Evolutionary conservation across 179 eudicot species (phyloP).

Genomic region (Beta corolliflora): DNA sequence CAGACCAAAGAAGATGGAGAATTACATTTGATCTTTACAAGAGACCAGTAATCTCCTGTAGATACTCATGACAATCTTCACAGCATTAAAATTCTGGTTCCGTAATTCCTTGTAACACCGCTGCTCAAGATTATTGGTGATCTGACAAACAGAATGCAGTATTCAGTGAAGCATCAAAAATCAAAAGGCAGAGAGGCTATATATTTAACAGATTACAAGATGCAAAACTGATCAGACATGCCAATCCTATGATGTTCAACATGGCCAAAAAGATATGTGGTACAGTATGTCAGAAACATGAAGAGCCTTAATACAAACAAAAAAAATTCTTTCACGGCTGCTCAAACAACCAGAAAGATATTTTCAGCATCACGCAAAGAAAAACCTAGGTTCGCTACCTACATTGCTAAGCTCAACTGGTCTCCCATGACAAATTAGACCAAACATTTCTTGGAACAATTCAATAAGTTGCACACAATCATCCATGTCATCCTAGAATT

Average conservation of each 20-base stretch:
- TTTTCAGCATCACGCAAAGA: not conserved
- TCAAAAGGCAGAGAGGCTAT: not conserved
- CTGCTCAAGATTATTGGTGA: constrained; percentile 77
- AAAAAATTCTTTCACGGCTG: not conserved
- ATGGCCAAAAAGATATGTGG: not conserved
- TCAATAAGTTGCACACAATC: not conserved
- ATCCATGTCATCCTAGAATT: not conserved
- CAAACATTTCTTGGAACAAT: not conserved
- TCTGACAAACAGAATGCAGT: constrained; percentile 49
- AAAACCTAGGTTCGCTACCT: not conserved
- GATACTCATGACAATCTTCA: constrained; percentile 72
- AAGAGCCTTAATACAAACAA: not conserved
- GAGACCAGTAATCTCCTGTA: constrained; percentile 75
- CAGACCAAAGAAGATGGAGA: constrained; percentile 6
- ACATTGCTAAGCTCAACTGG: not conserved
- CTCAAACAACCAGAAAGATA: not conserved
- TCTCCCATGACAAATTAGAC: not conserved
- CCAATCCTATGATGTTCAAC: not conserved
- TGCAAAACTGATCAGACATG: not conserved
- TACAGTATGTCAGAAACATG: not conserved
- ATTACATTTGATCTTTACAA: constrained; percentile 95
- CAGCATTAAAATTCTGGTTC: constrained; percentile 60
- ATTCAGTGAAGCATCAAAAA: constrained; percentile 19
- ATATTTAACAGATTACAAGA: not conserved
- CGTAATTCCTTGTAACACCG: constrained; percentile 91